Evolutionary conservation across 495 filamentous ascomycete genomes (phyloP).

Genomic region (Evansstolkia leycettana): DNA sequence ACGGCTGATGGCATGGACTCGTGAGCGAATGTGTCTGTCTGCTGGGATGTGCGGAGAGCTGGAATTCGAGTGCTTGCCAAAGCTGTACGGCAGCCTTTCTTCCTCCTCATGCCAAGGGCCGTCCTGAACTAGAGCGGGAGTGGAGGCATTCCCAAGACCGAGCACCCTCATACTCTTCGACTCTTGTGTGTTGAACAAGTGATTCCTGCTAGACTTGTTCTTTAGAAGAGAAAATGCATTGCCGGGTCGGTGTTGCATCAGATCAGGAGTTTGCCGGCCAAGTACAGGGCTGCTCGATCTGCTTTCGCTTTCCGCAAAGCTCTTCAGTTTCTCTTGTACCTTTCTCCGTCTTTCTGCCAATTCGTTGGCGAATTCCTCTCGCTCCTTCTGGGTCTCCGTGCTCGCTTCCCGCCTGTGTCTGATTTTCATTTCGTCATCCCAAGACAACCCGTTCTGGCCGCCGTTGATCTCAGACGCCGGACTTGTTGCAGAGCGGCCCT

Average conservation of each 20-base stretch:
- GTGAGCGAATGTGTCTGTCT: constrained; percentile 6
- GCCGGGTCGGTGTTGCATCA: constrained; percentile 25
- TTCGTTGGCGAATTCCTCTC: constrained; percentile 69
- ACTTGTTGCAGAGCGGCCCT: constrained; percentile 7
- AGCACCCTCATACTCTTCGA: constrained; percentile 60
- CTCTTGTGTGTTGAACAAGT: constrained; percentile 40
- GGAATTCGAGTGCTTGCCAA: constrained; percentile 27
- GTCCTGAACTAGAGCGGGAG: constrained; percentile 28
- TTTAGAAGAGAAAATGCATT: constrained; percentile 59
- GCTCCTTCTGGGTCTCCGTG: constrained; percentile 50
- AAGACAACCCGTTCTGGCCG: constrained; percentile 18
- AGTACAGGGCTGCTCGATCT: constrained; percentile 38
- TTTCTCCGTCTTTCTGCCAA: constrained; percentile 64
- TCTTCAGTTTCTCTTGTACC: constrained; percentile 71
- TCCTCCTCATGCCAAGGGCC: constrained; percentile 36
- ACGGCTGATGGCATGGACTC: constrained; percentile 21
- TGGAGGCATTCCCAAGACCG: constrained; percentile 48
- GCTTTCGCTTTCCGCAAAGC: constrained; percentile 55
- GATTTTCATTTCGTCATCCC: constrained; percentile 19
- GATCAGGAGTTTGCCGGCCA: constrained; percentile 32
- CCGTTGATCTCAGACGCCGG: constrained; percentile 3
- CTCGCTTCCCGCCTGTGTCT: constrained; percentile 41
- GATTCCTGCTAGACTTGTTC: constrained; percentile 52
- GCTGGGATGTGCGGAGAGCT: constrained; percentile 26
- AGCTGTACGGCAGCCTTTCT: constrained; percentile 22